A percentile compares a stretch with the other conserved stretches of the same genome.
Evolutionary conservation across 805 yeast species (phyloP).

Genomic region (Wickerhamiella nectarea): DNA sequence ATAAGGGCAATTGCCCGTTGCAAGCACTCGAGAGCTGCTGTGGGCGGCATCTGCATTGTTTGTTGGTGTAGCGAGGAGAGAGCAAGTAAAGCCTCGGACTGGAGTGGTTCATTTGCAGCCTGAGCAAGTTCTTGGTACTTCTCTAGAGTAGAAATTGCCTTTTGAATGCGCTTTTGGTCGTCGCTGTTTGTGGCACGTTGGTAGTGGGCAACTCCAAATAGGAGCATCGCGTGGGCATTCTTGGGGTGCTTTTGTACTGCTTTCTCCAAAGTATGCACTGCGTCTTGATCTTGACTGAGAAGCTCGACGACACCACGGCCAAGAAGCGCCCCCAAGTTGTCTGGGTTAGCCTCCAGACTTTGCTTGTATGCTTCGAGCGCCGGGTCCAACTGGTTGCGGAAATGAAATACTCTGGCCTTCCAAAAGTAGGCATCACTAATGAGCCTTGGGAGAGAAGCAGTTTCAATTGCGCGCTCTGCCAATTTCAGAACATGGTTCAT

Average conservation of each 20-base stretch:
- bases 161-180: constrained; percentile 23
- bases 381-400: constrained; percentile 43
- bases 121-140: constrained; percentile 51
- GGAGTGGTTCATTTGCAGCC: constrained; percentile 38
- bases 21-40: constrained; percentile 53
- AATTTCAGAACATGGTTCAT: constrained; percentile 44
- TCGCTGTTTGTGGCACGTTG: constrained; percentile 26
- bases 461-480: constrained; percentile 36
- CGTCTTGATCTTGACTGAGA: constrained; percentile 68
- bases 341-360: constrained; percentile 47
- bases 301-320: constrained; percentile 82
- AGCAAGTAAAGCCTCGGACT: constrained; percentile 51
- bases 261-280: constrained; percentile 71
- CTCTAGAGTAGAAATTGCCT: constrained; percentile 54
- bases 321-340: constrained; percentile 53
- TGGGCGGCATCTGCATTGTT: constrained; percentile 32
- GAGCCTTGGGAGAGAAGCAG: constrained; percentile 30
- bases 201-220: constrained; percentile 64
- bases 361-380: constrained; percentile 64
- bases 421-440: constrained; percentile 61
- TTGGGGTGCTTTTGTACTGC: constrained; percentile 52
- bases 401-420: constrained; percentile 70
- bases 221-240: constrained; percentile 51
- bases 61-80: constrained; percentile 60
- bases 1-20: constrained; percentile 45